Percentiles rank a stretch among this genome's conserved stretches.
phyloP scores from a whole-genome alignment of 768 basidiomycete genomes.

The Pholiota microspora region DNA sequence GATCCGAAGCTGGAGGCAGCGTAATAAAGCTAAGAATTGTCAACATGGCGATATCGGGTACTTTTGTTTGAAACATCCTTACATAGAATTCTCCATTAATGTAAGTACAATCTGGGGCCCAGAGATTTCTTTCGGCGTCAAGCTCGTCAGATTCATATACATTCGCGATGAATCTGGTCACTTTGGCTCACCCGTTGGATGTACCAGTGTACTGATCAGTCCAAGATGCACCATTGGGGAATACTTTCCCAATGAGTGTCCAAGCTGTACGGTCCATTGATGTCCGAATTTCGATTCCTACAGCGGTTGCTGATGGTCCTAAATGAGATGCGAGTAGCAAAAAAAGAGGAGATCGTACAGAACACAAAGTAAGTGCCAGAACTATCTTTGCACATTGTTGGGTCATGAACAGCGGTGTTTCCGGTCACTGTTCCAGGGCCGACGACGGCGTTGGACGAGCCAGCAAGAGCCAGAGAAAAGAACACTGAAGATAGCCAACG shows the following conservation, averaged over 20 bases:
- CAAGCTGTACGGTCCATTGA: conserved; percentile 46
- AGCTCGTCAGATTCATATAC: no score
- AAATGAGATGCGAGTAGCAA: neutral
- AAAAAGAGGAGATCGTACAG: conserved; percentile 28
- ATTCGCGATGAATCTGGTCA: no score
- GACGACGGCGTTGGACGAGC: conserved; percentile 16
- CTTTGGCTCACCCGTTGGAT: conserved; percentile 45
- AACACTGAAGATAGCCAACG: conserved; percentile 24
- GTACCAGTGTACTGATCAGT: conserved; percentile 48
- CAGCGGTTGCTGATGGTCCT: conserved; percentile 33
- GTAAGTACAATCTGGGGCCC: conserved; percentile 38
- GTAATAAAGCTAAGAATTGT: conserved; percentile 43
- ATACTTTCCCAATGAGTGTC: conserved; percentile 44
- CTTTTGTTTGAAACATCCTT: conserved; percentile 7
- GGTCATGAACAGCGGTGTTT: conserved; percentile 44
- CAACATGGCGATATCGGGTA: no score
- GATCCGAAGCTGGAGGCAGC: conserved; percentile 54
- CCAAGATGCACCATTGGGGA: conserved; percentile 49
- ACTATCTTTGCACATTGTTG: conserved; percentile 48
- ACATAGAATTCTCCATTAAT: conserved; percentile 27
- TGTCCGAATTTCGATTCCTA: conserved; percentile 48
- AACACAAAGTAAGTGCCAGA: conserved; percentile 47
- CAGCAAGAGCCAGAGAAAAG: conserved; percentile 21
- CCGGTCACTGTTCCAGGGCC: conserved; percentile 38
- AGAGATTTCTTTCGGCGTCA: conserved; percentile 38